These are phyloP conservation scores for Dactylella cylindrospora DNA, from an alignment of 2,329 filamentous ascomycete species.

Conservation along the genomic window DNA sequence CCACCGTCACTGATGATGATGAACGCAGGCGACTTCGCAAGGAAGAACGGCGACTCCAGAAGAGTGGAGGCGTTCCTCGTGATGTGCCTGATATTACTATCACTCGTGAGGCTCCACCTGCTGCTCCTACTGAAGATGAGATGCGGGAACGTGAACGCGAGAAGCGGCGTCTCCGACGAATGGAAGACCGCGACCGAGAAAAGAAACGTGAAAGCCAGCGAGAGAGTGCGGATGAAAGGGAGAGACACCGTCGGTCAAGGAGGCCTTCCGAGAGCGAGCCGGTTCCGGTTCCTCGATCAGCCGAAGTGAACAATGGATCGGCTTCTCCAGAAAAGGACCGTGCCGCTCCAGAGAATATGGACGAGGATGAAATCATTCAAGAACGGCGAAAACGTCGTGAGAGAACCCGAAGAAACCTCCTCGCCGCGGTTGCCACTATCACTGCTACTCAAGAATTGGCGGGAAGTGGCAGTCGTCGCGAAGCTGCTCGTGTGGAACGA, in stretches of 20 bases:
- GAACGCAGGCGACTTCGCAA: slow-evolving; percentile 31
- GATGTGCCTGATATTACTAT: slow-evolving; percentile 26
- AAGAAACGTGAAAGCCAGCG: slow-evolving; percentile 11
- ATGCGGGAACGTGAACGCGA: slow-evolving; percentile 28
- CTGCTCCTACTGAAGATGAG: slow-evolving; percentile 28
- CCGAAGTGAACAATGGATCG: too few relatives aligned
- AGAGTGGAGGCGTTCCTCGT: too few relatives aligned
- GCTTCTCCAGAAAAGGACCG: too few relatives aligned
- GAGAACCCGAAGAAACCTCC: slow-evolving; percentile 22
- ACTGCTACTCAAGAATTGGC: slow-evolving; percentile 28
- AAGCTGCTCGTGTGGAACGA: slow-evolving; percentile 12
- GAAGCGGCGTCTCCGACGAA: slow-evolving; percentile 23
- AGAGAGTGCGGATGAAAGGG: slow-evolving; percentile 8
- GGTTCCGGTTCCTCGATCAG: too few relatives aligned
- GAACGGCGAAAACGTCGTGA: slow-evolving; percentile 33
- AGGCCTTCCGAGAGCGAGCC: slow-evolving; percentile 24
- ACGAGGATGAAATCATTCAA: slow-evolving; percentile 38
- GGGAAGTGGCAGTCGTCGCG: slow-evolving; percentile 31
- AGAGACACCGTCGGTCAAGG: slow-evolving; percentile 26
- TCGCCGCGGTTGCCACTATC: slow-evolving; percentile 24
- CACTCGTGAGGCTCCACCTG: slow-evolving; percentile 12
- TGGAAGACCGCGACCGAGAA: slow-evolving; percentile 32
- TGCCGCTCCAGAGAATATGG: background rate
- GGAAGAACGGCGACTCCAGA: slow-evolving; percentile 22
- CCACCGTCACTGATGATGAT: slow-evolving; percentile 36